Conservation (phyloP, 352 stramenopile species). For the Globisporangium mamillatum region DNA sequence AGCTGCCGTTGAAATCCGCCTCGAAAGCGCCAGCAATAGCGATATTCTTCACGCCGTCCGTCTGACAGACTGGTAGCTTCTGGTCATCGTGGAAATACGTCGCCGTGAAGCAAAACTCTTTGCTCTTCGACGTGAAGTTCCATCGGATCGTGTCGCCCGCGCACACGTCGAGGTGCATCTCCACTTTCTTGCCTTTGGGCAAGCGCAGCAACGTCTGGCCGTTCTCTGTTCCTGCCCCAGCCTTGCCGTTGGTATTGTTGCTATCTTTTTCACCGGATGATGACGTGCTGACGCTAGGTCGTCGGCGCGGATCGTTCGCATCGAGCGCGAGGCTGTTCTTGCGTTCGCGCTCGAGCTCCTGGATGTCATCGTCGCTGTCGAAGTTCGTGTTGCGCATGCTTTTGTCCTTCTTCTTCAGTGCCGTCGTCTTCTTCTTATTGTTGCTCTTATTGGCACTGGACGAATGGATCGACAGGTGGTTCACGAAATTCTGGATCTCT, state of each 20-base stretch:
- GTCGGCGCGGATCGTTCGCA: conserved; percentile 1
- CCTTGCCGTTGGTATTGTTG: neutral
- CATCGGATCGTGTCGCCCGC: conserved; percentile 61
- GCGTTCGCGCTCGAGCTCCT: conserved; percentile 9
- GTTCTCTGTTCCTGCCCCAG: conserved; percentile 3
- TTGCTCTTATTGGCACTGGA: conserved; percentile 18
- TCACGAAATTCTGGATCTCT: conserved; percentile 56
- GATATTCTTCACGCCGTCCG: conserved; percentile 66
- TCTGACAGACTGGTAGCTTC: conserved; percentile 43
- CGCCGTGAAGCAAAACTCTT: conserved; percentile 58
- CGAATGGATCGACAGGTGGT: conserved; percentile 39
- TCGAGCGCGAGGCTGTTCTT: conserved; percentile 13
- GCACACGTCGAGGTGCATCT: conserved; percentile 82
- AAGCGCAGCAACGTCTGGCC: conserved; percentile 31
- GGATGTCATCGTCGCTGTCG: conserved; percentile 24
- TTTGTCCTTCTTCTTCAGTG: conserved; percentile 22
- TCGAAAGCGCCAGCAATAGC: conserved; percentile 46
- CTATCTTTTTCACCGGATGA: neutral
- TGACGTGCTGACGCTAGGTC: conserved; percentile 1
- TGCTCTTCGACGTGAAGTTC: conserved; percentile 57
- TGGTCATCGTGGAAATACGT: conserved; percentile 64
- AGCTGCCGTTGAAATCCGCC: conserved; percentile 57
- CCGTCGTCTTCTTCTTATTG: neutral
- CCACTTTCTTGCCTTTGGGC: conserved; percentile 59
- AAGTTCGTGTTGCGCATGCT: conserved; percentile 39